A percentile compares a stretch with the other conserved stretches of the same genome.
These are phyloP conservation scores for Spatholobus suberectus DNA, from an alignment of 306 rosid genomes.

Conservation along the genomic window DNA sequence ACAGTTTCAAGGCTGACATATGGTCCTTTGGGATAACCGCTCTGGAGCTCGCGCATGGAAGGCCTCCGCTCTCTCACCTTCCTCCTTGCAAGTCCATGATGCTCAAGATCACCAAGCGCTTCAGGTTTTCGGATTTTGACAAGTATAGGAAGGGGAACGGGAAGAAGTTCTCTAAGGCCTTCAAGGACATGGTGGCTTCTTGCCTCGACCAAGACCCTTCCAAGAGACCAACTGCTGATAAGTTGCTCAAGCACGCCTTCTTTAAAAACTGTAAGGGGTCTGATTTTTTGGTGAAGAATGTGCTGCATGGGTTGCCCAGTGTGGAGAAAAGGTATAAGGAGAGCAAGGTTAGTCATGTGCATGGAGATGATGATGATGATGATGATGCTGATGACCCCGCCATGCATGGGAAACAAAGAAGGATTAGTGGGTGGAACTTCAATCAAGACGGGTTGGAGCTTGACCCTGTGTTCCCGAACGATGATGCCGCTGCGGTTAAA, in stretches of 20 bases:
- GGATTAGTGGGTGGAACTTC: conserved; percentile 76
- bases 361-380: not conserved
- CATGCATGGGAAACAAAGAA: conserved; percentile 42
- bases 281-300: conserved; percentile 53
- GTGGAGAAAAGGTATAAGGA: conserved; percentile 64
- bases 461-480: conserved; percentile 57
- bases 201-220: conserved; percentile 72
- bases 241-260: conserved; percentile 59
- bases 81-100: conserved; percentile 67
- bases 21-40: conserved; percentile 80
- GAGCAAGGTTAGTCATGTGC: conserved; percentile 6
- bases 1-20: conserved; percentile 68
- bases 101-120: conserved; percentile 57
- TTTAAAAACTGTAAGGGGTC: conserved; percentile 56
- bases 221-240: conserved; percentile 61
- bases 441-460: conserved; percentile 68
- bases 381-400: not conserved
- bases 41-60: conserved; percentile 69
- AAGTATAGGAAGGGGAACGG: conserved; percentile 29
- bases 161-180: conserved; percentile 60
- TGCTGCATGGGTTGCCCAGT: conserved; percentile 58
- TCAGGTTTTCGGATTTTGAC: conserved; percentile 61
- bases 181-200: conserved; percentile 70
- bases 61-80: conserved; percentile 73
- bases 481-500: conserved; percentile 10